Conservation (phyloP, 2,329 filamentous ascomycete genomes). For the Xylariaceae sp. region DNA sequence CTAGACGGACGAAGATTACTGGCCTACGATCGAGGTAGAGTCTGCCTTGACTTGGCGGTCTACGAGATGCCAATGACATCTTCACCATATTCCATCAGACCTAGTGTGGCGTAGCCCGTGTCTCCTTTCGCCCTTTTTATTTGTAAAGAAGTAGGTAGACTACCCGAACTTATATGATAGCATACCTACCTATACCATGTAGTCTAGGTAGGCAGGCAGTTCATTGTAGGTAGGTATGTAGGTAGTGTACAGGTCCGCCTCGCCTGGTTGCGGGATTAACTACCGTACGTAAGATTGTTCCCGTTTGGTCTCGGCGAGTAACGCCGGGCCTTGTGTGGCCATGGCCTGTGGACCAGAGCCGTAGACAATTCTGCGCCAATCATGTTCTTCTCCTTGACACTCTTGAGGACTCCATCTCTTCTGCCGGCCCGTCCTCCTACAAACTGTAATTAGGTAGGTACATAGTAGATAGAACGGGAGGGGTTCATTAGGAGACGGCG, state of each 20-base stretch:
- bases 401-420: slow-evolving; percentile 12
- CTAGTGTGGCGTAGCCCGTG: no score
- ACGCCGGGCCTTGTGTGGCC: slow-evolving; percentile 17
- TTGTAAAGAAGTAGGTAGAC: no score
- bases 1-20: no score
- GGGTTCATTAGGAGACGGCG: slow-evolving; percentile 17
- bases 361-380: slow-evolving; percentile 21
- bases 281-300: slow-evolving; percentile 6
- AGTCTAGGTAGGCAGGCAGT: neutral
- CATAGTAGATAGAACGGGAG: slow-evolving; percentile 8
- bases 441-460: neutral
- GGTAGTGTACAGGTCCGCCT: neutral
- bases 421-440: slow-evolving; percentile 18
- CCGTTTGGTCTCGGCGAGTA: slow-evolving; percentile 20
- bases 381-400: slow-evolving; percentile 12
- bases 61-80: neutral
- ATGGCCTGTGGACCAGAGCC: slow-evolving; percentile 10
- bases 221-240: neutral
- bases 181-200: neutral
- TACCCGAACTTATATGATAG: no score
- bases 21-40: no score
- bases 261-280: slow-evolving; percentile 3
- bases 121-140: no score
- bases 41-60: no score
- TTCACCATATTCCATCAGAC: no score